Conservation (phyloP, 257 asterid genomes). For the Cruciata laevipes region DNA sequence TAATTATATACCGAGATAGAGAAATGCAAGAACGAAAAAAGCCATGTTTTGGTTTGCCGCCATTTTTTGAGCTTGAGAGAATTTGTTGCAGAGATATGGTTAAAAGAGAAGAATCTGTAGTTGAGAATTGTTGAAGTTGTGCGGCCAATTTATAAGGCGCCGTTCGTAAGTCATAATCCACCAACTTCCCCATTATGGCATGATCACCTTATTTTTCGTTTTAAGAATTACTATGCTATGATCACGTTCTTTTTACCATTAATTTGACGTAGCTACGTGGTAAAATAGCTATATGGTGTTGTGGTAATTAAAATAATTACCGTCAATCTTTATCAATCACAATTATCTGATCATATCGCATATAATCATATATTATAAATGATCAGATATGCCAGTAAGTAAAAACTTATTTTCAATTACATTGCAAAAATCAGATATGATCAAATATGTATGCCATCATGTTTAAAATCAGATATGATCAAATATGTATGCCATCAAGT, state of each 20-base stretch:
- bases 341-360: no score
- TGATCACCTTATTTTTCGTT: not conserved
- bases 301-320: no score
- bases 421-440: no score
- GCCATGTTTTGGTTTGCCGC: conserved; percentile 3
- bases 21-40: conserved; percentile 6
- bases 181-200: conserved; percentile 8
- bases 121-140: not conserved
- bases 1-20: conserved; percentile 11
- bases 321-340: no score
- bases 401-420: no score
- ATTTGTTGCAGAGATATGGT: not conserved
- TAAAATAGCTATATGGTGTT: no score
- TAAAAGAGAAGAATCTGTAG: not conserved
- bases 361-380: no score
- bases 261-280: no score
- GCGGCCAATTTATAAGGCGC: not conserved
- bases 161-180: conserved; percentile 2
- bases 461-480: no score
- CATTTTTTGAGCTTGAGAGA: conserved; percentile 2
- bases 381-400: no score
- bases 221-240: not conserved
- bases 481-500: no score
- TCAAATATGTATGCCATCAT: no score
- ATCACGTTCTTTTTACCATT: not conserved